phyloP scores from a whole-genome alignment of 768 basidiomycete species.

The Kwoniella europaea region DNA sequence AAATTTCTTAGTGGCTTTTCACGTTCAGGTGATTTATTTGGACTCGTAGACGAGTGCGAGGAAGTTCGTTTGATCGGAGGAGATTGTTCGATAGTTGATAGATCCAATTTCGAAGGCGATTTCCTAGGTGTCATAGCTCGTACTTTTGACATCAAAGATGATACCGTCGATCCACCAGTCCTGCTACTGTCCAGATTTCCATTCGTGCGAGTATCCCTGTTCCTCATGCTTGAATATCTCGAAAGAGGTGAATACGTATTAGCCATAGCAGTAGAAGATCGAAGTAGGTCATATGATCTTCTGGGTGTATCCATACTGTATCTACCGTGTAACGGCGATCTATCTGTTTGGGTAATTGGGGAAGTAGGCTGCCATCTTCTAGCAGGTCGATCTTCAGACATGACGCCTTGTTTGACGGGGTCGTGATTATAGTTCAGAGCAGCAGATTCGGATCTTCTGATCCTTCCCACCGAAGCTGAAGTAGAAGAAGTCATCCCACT shows the following conservation, averaged over 20 bases:
- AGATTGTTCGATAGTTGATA: slow-evolving; percentile 26
- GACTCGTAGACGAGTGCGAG: not conserved
- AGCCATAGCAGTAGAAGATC: slow-evolving; percentile 24
- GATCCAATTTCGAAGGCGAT: slow-evolving; percentile 15
- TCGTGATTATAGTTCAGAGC: slow-evolving; percentile 6
- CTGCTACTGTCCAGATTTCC: slow-evolving; percentile 3
- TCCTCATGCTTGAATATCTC: slow-evolving; percentile 13
- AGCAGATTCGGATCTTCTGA: slow-evolving; percentile 21
- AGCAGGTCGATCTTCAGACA: slow-evolving; percentile 17
- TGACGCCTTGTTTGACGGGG: slow-evolving; percentile 17
- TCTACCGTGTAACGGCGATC: slow-evolving; percentile 18
- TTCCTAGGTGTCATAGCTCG: slow-evolving; percentile 23
- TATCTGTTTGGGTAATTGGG: slow-evolving; percentile 6
- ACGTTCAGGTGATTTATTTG: slow-evolving; percentile 11
- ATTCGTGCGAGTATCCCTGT: not conserved
- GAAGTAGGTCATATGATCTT: slow-evolving; percentile 1
- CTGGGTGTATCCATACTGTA: slow-evolving; percentile 24
- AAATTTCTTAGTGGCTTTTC: slow-evolving; percentile 20
- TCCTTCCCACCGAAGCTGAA: slow-evolving; percentile 5
- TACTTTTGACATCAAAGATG: slow-evolving; percentile 30
- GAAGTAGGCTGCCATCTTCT: slow-evolving; percentile 28
- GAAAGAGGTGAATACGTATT: slow-evolving; percentile 19
- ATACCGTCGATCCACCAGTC: slow-evolving; percentile 8
- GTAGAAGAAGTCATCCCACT: slow-evolving; percentile 18
- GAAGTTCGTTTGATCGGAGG: slow-evolving; percentile 9